Evolutionary conservation across 2,329 filamentous ascomycete genomes (phyloP), one percentile per base, ranked within the genome.

Genomic region (Xylariales sp.): DNA sequence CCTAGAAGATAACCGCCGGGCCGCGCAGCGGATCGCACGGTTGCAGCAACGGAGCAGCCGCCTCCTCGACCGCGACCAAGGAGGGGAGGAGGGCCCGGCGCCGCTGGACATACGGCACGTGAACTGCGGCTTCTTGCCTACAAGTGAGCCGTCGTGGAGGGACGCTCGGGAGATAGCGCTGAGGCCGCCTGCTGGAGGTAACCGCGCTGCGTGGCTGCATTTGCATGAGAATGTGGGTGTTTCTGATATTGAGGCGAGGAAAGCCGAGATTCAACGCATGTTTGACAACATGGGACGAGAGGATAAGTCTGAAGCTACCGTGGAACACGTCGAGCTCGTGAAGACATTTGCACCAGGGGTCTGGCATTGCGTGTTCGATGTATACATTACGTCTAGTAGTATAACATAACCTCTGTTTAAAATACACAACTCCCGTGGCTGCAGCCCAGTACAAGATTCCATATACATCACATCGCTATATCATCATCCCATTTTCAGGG

Each of bases 311-410:
- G 38, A 44, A 4, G 57, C 63, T 11, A 52, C 49, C 17, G 67
- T 74, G 24, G 70, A 74, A 45, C 74, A 82, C 59, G 71, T 80
- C 27, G 78, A 84, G 60, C 62, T 69, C 47, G 81, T 85, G 54
- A 85, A 85, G 67, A 83, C 79, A 35, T 84, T 78, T 66, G 81
- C 80, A 48, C 81, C 81, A 19, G 77, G 71, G 0, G 78, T 85
- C 6, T 82, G 78, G 78, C 81, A 85, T 60, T 81, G 77, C 48
- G 81, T 85, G 40, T 84, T 83, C 60, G 81, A 85, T 58, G 64
- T 83, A 15, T 67, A 36, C 17, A 33, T 74, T 61, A 66, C 49
- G 55, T 44, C 40, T 47, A 49, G 33, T 37, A 43, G 39, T 28
- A 45, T 38, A 44, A 43, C 30, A 51, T 52, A 38, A 50, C 31